Conservation (phyloP, 1,284 basidiomycete species). For the Boletellus dicymbophilus region DNA sequence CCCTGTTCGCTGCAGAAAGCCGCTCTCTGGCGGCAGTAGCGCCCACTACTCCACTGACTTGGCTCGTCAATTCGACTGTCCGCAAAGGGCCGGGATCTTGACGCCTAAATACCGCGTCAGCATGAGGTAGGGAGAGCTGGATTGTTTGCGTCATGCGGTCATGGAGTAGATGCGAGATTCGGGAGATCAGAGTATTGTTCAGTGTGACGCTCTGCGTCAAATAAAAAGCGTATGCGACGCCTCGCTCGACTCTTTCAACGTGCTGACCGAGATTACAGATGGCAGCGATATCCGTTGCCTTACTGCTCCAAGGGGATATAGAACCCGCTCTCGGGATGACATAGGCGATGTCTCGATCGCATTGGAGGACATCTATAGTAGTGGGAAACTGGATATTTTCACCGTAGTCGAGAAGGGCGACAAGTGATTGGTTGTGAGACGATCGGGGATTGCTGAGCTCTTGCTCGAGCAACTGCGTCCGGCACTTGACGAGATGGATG, state of each 20-base stretch:
- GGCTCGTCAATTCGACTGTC: conserved; percentile 59
- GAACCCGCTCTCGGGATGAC: conserved; percentile 81
- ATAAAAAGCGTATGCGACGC: conserved; percentile 74
- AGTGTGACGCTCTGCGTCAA: conserved; percentile 44
- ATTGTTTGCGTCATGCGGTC: conserved; percentile 96
- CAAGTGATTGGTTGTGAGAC: conserved; percentile 55
- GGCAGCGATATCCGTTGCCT: conserved; percentile 93
- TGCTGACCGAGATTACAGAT: conserved; percentile 79
- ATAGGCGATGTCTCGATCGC: conserved; percentile 55
- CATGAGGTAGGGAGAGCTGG: conserved; percentile 57
- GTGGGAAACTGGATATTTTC: conserved; percentile 63
- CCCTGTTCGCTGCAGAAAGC: conserved; percentile 79
- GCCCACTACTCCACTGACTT: conserved; percentile 30
- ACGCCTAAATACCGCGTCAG: conserved; percentile 71
- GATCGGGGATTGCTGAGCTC: conserved; percentile 52
- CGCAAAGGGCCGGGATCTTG: conserved; percentile 70
- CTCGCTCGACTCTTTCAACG: conserved; percentile 85
- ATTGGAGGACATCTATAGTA: conserved; percentile 45
- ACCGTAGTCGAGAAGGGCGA: conserved; percentile 86
- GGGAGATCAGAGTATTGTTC: conserved; percentile 41
- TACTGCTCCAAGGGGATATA: conserved; percentile 96
- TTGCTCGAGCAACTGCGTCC: conserved; percentile 46
- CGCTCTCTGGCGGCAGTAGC: conserved; percentile 47
- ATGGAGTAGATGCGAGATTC: conserved; percentile 73
- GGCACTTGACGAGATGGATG: conserved; percentile 82